Evolutionary conservation across 192 early-diverging fungal species (phyloP), one percentile per base, ranked within the genome.

Genomic region (Umbelopsis isabellina): DNA sequence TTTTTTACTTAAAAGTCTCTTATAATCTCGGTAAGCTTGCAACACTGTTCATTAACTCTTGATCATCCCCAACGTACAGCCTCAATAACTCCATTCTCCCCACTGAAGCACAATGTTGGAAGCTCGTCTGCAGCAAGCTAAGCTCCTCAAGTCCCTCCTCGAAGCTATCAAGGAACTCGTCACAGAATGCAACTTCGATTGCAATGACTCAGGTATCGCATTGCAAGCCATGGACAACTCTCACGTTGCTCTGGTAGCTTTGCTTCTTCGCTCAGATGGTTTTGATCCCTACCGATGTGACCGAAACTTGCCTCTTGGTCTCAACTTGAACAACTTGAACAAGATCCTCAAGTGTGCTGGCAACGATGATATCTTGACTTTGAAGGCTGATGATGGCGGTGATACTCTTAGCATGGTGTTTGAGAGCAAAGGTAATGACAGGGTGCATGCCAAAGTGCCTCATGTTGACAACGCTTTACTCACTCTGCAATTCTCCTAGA

Each of bases 211-310:
- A 37, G 97, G 97, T 74, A 94, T 99, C 68, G 87, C 90, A 27
- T 87, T 99, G 8, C 97, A 99, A 86, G 95, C 97, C 67, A 99
- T 99, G 97, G 96, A 98, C 84, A 95, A 92, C 86, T 92, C 97
- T 27, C 97, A 98, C 80, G 93, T 98, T n/a, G 94, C 96, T 15
- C 86, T 98, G 21, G 95, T 96, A 16, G 84, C 93, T 37, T 86
- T 98, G 51, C 81, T 95, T 67, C 85, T 97, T 53, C 86, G 92
- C 65, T 78, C 89, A 18, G 87, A 91, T 47, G 94, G 93, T 11
- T 94, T 94, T 75, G 90, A 92, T 74, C 91, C 91, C 53, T 93
- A 92, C 84, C 87, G 91, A 70, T 97, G 96, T 81, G 97, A 98
- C 82, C 87, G 94, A 74, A 90, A 90, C 78, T 82, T 95, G 65